phyloP scores from a whole-genome alignment of 257 asterid genomes.

The Salvia splendens region DNA sequence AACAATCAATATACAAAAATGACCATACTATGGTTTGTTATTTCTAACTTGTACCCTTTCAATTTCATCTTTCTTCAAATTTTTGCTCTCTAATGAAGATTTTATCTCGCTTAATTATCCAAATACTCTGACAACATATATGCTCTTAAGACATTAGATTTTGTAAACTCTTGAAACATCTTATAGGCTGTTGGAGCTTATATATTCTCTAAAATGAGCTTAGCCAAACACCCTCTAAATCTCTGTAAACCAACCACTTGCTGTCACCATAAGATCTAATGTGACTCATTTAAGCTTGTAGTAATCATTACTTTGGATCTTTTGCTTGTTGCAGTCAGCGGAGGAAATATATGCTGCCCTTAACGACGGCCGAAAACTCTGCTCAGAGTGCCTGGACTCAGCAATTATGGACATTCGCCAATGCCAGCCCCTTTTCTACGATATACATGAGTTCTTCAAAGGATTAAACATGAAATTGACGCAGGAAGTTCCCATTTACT shows the following conservation, averaged over 20 bases:
- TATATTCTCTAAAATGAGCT: too few relatives aligned
- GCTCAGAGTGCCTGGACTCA: slow-evolving; percentile 92
- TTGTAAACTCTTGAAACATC: too few relatives aligned
- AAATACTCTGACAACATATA: too few relatives aligned
- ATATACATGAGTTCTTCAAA: slow-evolving; percentile 76
- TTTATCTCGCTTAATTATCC: too few relatives aligned
- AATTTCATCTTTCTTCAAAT: too few relatives aligned
- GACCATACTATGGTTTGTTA: too few relatives aligned
- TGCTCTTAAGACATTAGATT: too few relatives aligned
- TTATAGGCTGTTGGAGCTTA: too few relatives aligned
- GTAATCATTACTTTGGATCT: slow-evolving; percentile 10
- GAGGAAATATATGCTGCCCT: slow-evolving; percentile 70
- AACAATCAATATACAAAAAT: too few relatives aligned
- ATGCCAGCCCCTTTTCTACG: slow-evolving; percentile 85
- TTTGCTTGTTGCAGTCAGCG: slow-evolving; percentile 56
- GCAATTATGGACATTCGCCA: slow-evolving; percentile 77
- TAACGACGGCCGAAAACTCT: slow-evolving; percentile 87
- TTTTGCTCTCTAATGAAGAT: too few relatives aligned
- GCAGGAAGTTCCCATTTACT: slow-evolving; percentile 80
- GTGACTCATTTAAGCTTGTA: slow-evolving; percentile 1
- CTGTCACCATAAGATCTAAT: slow-evolving; percentile 3
- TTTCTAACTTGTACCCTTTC: too few relatives aligned
- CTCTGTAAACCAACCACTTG: background rate
- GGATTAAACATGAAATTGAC: slow-evolving; percentile 75
- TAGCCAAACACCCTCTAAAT: background rate